A percentile compares a stretch with the other conserved stretches of the same genome.
Conservation (phyloP, 345 rosid species). For the Populus pruinosa region DNA sequence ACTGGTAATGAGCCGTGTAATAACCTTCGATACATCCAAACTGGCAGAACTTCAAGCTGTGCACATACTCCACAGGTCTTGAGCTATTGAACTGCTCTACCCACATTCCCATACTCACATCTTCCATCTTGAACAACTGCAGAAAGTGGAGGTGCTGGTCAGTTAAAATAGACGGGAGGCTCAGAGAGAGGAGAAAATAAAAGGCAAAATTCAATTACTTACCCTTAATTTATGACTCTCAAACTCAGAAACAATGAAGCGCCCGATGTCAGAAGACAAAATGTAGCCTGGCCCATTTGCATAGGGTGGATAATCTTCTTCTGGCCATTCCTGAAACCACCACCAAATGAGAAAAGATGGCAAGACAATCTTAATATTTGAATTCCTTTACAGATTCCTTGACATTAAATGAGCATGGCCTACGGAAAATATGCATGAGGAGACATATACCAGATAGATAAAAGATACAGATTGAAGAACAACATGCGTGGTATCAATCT, state of each 20-base stretch:
- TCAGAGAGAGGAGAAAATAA: background rate
- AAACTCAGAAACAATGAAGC: slow-evolving; percentile 70
- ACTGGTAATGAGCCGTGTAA: slow-evolving; percentile 91
- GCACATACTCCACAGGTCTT: slow-evolving; percentile 66
- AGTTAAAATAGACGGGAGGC: background rate
- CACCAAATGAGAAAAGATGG: slow-evolving; percentile 10
- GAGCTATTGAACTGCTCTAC: slow-evolving; percentile 83
- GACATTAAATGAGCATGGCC: background rate
- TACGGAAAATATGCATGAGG: background rate
- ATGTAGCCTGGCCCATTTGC: slow-evolving; percentile 97
- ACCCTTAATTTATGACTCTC: slow-evolving; percentile 76
- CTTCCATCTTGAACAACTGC: slow-evolving; percentile 99
- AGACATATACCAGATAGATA: background rate
- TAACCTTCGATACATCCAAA: slow-evolving; percentile 85
- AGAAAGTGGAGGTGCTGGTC: background rate
- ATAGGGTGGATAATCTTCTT: slow-evolving; percentile 92
- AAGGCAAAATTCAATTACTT: slow-evolving; percentile 14
- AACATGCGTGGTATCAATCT: background rate
- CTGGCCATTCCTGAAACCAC: slow-evolving; percentile 86
- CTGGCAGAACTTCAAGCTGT: slow-evolving; percentile 86
- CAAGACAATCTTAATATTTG: slow-evolving; percentile 3
- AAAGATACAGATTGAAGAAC: too few relatives aligned
- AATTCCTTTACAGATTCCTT: slow-evolving; percentile 1
- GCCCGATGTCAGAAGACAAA: slow-evolving; percentile 70
- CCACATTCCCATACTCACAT: slow-evolving; percentile 99